phyloP scores from a whole-genome alignment of 1,284 basidiomycete species.

The Acaromyces ingoldii region DNA sequence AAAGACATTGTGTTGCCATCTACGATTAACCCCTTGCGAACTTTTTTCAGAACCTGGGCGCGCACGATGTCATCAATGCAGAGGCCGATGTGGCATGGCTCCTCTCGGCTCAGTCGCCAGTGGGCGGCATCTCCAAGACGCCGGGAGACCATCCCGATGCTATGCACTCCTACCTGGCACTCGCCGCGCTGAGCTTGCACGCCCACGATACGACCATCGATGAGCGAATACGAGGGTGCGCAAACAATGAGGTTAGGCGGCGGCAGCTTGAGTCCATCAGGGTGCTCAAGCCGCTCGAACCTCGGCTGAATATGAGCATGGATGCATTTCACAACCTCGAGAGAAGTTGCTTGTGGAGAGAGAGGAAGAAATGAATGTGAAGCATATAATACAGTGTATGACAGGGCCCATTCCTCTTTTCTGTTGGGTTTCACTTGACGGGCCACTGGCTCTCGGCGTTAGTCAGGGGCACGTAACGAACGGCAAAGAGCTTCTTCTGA shows the following conservation, averaged over 20 bases:
- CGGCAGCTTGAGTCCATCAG: not conserved
- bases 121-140: constrained; percentile 45
- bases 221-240: too few relatives aligned
- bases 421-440: too few relatives aligned
- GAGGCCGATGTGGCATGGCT: constrained; percentile 28
- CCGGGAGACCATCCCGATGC: constrained; percentile 37
- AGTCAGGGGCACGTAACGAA: constrained; percentile 55
- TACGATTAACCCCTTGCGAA: not conserved
- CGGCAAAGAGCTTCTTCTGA: constrained; percentile 69
- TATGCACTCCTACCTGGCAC: constrained; percentile 43
- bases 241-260: too few relatives aligned
- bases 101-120: constrained; percentile 28
- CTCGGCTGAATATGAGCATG: not conserved
- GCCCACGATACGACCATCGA: too few relatives aligned
- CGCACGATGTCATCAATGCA: constrained; percentile 26
- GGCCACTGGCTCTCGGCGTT: constrained; percentile 28
- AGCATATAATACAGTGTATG: too few relatives aligned
- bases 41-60: constrained; percentile 16
- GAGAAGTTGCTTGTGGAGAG: too few relatives aligned
- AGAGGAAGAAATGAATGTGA: too few relatives aligned
- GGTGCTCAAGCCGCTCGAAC: not conserved
- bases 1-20: not conserved
- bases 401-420: too few relatives aligned
- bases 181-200: constrained; percentile 39
- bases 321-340: too few relatives aligned